Percentiles rank a stretch among this genome's conserved stretches.
Evolutionary conservation across 164 flowering plant genomes (phyloP).

Genomic region (Vitis rotundifolia): DNA sequence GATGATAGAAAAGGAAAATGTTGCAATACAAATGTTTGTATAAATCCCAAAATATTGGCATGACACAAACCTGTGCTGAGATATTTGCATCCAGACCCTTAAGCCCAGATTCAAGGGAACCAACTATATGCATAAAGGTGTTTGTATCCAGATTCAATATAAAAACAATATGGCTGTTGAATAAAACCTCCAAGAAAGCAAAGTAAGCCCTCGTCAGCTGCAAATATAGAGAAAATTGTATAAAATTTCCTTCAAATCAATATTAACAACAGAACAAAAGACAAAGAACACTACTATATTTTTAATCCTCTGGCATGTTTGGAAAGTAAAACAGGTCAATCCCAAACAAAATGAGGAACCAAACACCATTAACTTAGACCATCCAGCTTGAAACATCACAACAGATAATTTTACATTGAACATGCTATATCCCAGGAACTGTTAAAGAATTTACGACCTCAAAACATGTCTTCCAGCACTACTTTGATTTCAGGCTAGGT

Average conservation of each 20-base stretch:
- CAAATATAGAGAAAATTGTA: slow-evolving; percentile 17
- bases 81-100: slow-evolving; percentile 81
- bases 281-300: neutral
- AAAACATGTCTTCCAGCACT: no score
- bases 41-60: neutral
- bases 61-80: slow-evolving; percentile 76
- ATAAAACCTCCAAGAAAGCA: slow-evolving; percentile 86
- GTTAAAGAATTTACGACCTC: no score
- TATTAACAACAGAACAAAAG: neutral
- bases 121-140: slow-evolving; percentile 87
- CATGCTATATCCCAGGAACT: no score
- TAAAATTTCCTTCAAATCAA: neutral
- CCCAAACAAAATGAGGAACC: no score
- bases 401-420: no score
- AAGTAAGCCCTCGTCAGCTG: slow-evolving; percentile 95
- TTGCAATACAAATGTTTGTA: no score
- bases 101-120: slow-evolving; percentile 95
- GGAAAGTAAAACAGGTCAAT: no score
- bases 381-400: no score
- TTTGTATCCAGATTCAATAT: slow-evolving; percentile 75
- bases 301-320: neutral
- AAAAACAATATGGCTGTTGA: slow-evolving; percentile 69
- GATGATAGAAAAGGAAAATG: no score
- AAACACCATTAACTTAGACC: no score
- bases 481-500: no score